A percentile compares a stretch with the other conserved stretches of the same genome.
Evolutionary conservation across 1,139 yeast species (phyloP).

Genomic region (Candida frijolesensis): DNA sequence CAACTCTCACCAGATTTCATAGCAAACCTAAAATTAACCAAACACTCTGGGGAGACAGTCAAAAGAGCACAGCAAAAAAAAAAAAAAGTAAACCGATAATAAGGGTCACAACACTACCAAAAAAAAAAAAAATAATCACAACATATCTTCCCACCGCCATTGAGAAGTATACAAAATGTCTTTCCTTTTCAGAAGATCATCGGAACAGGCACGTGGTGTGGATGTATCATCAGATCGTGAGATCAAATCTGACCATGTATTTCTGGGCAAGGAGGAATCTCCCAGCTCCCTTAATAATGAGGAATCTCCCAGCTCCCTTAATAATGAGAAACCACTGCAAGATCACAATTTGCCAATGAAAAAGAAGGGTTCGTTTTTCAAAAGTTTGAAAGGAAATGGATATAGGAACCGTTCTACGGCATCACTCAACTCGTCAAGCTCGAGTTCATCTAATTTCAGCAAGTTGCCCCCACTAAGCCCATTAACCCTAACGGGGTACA

Average conservation of each 20-base stretch:
- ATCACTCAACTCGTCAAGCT: slow-evolving; percentile 6
- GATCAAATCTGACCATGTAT: slow-evolving; percentile 4
- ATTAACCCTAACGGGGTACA: slow-evolving; percentile 54
- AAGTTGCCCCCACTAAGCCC: slow-evolving; percentile 39
- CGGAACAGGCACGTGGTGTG: slow-evolving; percentile 47
- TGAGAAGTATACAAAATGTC: slow-evolving; percentile 10
- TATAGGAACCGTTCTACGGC: slow-evolving; percentile 10
- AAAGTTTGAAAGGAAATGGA: slow-evolving; percentile 12
- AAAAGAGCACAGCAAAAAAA: not conserved
- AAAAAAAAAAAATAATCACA: not conserved
- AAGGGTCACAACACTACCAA: not conserved
- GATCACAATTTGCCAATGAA: slow-evolving; percentile 7
- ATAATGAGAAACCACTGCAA: slow-evolving; percentile 6
- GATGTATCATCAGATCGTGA: slow-evolving; percentile 1
- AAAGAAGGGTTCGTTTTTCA: slow-evolving; percentile 14
- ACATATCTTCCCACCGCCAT: not conserved
- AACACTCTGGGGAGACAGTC: too few relatives aligned
- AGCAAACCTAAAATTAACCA: not conserved
- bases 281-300: not conserved
- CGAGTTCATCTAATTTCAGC: slow-evolving; percentile 6
- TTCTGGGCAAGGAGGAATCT: slow-evolving; percentile 3
- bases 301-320: not conserved
- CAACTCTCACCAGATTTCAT: slow-evolving; percentile 1
- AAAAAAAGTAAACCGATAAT: not conserved
- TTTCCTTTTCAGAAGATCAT: slow-evolving; percentile 12